Base-by-base conservation (phyloP, 2,329 filamentous ascomycete genomes). In the Fusarium equiseti region DNA sequence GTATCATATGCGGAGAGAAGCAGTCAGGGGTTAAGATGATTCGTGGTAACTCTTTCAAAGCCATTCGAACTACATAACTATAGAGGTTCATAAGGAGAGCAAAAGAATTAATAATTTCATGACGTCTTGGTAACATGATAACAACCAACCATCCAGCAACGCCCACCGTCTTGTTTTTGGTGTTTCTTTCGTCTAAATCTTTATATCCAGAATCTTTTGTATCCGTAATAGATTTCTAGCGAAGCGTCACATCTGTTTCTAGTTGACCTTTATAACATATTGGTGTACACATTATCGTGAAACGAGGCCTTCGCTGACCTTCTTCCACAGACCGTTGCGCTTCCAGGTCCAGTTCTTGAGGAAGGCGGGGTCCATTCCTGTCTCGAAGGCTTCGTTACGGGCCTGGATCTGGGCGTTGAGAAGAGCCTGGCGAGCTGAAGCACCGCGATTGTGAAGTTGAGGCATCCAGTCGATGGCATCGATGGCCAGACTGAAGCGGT, bases 401-500 rank as follows among this genome's bases (percentile, higher is more conserved):
- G 89, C 90, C 53, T 82, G 81, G 72, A 93, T 88, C 83, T 92
- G 90, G 70, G 85, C 81, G 73, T 91, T 88, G 66, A 90, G 79
- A 72, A 95, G 83, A 59, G 83, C 83, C 81, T 94, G 90, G 26
- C 92, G 82, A 1, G 89, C 87, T 0, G 84, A 81, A 0, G 88
- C 81, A 2, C 88, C 91, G 58, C 84, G 87, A 81, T 93, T 93
- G 18, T 87, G 85, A 32, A 94, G 81, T 2, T 81, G 79, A 10
- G 85, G 83, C 74, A 93, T 87, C 68, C 87, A 86, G 74, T 94
- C 91, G 63, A 95, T 91, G 16, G 92, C 92, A 74, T 91, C 89
- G 66, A 95, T 93, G 12, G 92, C 92, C 40, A 95, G 81, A 72
- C 89, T 92, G 82, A 91, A 95, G 29, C 92, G 86, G 81, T 95